Conservation (phyloP, 73 alveolate species). For the Paramecium bursaria region DNA sequence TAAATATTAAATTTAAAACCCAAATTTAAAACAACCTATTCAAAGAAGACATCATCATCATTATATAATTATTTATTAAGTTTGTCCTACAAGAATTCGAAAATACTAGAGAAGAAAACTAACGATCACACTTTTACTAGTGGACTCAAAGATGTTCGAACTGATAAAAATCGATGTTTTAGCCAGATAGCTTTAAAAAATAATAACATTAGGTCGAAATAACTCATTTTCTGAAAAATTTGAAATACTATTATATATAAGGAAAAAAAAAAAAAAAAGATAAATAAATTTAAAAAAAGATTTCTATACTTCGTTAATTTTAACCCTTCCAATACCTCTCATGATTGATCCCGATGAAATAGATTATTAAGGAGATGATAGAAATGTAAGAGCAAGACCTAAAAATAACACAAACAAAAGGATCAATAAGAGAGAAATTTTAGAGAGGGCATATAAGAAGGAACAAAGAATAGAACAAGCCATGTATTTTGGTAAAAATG, state of each 20-base stretch:
- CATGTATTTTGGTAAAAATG: not conserved
- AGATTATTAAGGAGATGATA: conserved; percentile 51
- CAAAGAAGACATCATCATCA: not conserved
- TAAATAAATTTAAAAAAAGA: no score
- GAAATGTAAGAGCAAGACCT: conserved; percentile 18
- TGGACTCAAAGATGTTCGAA: not conserved
- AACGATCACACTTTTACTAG: no score
- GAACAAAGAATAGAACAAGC: conserved; percentile 23
- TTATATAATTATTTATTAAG: conserved; percentile 33
- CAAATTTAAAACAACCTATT: conserved; percentile 10
- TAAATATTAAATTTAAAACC: conserved; percentile 15
- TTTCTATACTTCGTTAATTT: no score
- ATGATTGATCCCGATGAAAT: no score
- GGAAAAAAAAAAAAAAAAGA: no score
- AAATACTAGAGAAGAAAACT: no score
- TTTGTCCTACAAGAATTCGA: not conserved
- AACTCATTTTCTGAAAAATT: no score
- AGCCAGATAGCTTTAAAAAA: not conserved
- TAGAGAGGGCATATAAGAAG: not conserved
- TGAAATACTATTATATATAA: no score
- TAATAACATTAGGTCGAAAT: no score
- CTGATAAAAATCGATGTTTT: not conserved
- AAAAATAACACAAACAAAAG: conserved; percentile 37
- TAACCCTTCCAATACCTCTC: no score
- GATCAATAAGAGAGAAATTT: conserved; percentile 17